Evolutionary conservation across 768 basidiomycete species (phyloP).

Genomic region (Psilocybe tampanensis): DNA sequence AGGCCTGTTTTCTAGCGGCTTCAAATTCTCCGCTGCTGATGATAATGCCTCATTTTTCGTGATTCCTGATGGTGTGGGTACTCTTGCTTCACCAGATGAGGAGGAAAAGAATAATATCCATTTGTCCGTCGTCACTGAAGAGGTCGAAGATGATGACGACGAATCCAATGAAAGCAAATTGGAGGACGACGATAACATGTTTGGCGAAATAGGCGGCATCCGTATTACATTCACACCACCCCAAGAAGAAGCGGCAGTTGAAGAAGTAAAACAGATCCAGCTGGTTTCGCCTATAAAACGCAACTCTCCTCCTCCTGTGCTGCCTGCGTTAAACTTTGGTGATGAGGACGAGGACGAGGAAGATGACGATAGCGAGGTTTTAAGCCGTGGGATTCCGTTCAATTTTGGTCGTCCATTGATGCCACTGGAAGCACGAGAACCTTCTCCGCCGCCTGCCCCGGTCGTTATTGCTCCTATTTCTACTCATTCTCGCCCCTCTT

Average conservation of each 20-base stretch:
- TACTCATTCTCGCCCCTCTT: constrained; percentile 13
- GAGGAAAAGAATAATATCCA: constrained; percentile 40
- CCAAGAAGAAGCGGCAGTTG: constrained; percentile 36
- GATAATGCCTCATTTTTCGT: constrained; percentile 52
- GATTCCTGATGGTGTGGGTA: constrained; percentile 41
- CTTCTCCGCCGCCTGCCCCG: constrained; percentile 19
- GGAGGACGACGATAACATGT: constrained; percentile 48
- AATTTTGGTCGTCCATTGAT: constrained; percentile 34
- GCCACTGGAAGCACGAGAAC: constrained; percentile 12
- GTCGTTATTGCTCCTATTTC: constrained; percentile 15
- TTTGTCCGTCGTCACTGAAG: constrained; percentile 29
- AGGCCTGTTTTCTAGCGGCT: constrained; percentile 56
- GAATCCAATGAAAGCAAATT: no score
- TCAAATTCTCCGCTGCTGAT: constrained; percentile 49
- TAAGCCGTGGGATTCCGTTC: constrained; percentile 28
- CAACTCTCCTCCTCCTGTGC: constrained; percentile 31
- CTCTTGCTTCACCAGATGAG: constrained; percentile 49
- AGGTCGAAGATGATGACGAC: constrained; percentile 40
- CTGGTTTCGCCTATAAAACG: constrained; percentile 28
- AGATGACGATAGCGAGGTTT: constrained; percentile 23
- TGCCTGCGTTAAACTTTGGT: constrained; percentile 39
- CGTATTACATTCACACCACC: constrained; percentile 75
- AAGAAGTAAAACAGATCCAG: constrained; percentile 29
- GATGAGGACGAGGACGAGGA: constrained; percentile 30
- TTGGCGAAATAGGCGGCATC: constrained; percentile 71